Conservation (phyloP, 768 basidiomycete genomes). For the Mycena latifolia region DNA sequence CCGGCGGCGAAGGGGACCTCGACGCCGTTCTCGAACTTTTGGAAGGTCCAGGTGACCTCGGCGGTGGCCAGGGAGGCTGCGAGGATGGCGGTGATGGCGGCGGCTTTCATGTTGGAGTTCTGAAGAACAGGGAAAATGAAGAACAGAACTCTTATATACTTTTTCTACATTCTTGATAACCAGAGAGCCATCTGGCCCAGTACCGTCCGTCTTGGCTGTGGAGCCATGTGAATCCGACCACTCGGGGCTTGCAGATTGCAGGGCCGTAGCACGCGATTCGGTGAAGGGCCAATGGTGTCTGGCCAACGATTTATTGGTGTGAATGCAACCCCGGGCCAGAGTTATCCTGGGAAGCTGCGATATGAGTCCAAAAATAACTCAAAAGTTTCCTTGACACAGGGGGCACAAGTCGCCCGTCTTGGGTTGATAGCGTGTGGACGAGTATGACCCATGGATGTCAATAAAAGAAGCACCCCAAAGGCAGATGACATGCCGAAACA, state of each 20-base stretch:
- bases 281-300: constrained; percentile 1
- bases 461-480: constrained; percentile 19
- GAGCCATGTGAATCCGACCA: constrained; percentile 9
- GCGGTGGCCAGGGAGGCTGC: constrained; percentile 28
- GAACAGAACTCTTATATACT: neutral
- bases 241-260: constrained; percentile 2
- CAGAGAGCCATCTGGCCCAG: neutral
- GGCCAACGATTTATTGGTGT: too few relatives aligned
- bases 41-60: constrained; percentile 30
- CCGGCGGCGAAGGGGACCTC: constrained; percentile 22
- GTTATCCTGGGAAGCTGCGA: too few relatives aligned
- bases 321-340: too few relatives aligned
- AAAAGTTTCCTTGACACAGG: too few relatives aligned
- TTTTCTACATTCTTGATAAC: neutral
- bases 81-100: constrained; percentile 23
- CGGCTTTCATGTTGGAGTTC: constrained; percentile 23
- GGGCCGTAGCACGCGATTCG: constrained; percentile 1
- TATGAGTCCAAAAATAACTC: too few relatives aligned
- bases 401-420: too few relatives aligned
- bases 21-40: constrained; percentile 25
- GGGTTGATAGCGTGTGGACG: too few relatives aligned
- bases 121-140: too few relatives aligned
- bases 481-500: constrained; percentile 19
- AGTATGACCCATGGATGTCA: constrained; percentile 1
- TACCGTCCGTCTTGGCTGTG: neutral